Evolutionary conservation across 176 grass and related monocot genomes (phyloP).

Genomic region (Cenchrus americanus): DNA sequence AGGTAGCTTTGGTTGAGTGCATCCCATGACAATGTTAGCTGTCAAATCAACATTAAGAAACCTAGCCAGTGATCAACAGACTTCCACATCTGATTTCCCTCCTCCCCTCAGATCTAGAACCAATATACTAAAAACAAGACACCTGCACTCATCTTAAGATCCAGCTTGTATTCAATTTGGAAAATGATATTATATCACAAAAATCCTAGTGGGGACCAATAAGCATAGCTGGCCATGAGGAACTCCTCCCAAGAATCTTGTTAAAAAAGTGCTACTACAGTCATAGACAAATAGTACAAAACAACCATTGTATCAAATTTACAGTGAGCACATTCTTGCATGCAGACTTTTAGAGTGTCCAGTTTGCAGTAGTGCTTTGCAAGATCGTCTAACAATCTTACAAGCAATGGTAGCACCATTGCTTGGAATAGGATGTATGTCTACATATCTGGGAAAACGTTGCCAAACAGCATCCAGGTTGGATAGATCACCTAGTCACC

Average conservation of each 20-base stretch:
- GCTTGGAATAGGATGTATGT: not conserved
- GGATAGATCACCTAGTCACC: constrained; percentile 1
- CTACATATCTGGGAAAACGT: not conserved
- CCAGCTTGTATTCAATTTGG: constrained; percentile 47
- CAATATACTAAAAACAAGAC: constrained; percentile 50
- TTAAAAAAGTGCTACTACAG: constrained; percentile 22
- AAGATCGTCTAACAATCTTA: constrained; percentile 20
- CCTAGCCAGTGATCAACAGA: constrained; percentile 33
- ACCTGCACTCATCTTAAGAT: constrained; percentile 52
- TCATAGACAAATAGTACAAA: constrained; percentile 30
- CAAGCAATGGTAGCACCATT: not conserved
- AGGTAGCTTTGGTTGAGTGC: constrained; percentile 16
- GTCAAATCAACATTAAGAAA: constrained; percentile 42
- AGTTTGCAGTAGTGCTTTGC: constrained; percentile 38
- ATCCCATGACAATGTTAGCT: constrained; percentile 23
- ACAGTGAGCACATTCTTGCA: constrained; percentile 7
- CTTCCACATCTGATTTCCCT: constrained; percentile 27
- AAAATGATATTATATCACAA: constrained; percentile 39
- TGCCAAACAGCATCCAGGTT: constrained; percentile 36
- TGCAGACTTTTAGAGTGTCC: constrained; percentile 40
- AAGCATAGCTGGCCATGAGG: constrained; percentile 42
- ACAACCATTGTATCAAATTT: constrained; percentile 53
- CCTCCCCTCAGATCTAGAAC: constrained; percentile 46
- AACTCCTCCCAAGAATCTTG: constrained; percentile 37
- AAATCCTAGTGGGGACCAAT: constrained; percentile 36